Conservation (phyloP, 2,329 filamentous ascomycete genomes). For the Tolypocladium amazonense region DNA sequence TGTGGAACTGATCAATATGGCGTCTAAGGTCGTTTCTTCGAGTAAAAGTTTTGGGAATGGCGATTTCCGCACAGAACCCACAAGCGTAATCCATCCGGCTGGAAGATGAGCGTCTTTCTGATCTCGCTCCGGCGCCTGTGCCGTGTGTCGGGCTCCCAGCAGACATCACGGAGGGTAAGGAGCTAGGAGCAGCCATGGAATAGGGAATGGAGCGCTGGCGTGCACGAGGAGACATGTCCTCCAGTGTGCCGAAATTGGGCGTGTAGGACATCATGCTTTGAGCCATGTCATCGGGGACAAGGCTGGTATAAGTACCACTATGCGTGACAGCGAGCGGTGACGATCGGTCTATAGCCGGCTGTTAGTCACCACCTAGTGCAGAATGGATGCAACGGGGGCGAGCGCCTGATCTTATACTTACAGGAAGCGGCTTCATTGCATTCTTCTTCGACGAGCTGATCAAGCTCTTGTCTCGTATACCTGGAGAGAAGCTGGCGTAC, state of each 20-base stretch:
- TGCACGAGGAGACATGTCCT: not conserved
- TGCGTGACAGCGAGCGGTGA: not conserved
- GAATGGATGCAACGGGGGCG: too few species aligned
- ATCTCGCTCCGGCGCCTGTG: not conserved
- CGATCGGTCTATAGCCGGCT: not conserved
- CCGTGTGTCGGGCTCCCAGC: not conserved
- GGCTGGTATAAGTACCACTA: not conserved
- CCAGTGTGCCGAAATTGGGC: not conserved
- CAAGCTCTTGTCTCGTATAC: slow-evolving; percentile 6
- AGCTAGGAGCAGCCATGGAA: not conserved
- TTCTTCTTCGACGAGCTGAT: slow-evolving; percentile 6
- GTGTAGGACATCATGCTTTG: not conserved
- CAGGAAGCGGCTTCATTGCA: not conserved
- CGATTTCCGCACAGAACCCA: slow-evolving; percentile 25
- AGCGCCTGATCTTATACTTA: not conserved
- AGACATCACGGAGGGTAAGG: not conserved
- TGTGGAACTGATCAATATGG: slow-evolving; percentile 37
- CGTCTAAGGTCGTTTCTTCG: slow-evolving; percentile 38
- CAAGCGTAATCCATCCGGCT: slow-evolving; percentile 13
- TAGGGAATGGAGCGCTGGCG: not conserved
- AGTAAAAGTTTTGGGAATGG: slow-evolving; percentile 30
- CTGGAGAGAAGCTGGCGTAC: slow-evolving; percentile 5
- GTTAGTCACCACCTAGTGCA: not conserved
- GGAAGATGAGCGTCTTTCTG: not conserved
- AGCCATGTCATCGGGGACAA: not conserved